Percentiles rank a stretch among this genome's conserved stretches.
These are phyloP conservation scores for Penicillium odoratum DNA, from an alignment of 495 filamentous ascomycete genomes.

Conservation along the genomic window DNA sequence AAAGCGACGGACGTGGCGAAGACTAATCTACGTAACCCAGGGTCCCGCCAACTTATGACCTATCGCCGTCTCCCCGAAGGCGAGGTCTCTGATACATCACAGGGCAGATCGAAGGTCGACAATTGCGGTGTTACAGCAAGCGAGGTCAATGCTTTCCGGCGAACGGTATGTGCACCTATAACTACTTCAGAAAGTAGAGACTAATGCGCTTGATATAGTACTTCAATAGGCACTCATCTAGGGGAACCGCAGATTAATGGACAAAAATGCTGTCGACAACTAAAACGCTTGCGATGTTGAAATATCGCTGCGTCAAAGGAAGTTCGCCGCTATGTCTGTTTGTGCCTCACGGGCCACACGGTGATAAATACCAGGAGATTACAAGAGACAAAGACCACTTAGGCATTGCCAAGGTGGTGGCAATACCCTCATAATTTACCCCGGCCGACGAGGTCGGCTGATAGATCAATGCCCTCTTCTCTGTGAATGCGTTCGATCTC, in stretches of 20 bases:
- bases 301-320: neutral
- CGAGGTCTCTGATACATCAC: slow-evolving; percentile 48
- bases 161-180: slow-evolving; percentile 38
- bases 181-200: neutral
- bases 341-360: neutral
- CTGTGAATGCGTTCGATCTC: slow-evolving; percentile 50
- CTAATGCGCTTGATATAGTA: neutral
- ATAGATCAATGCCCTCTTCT: slow-evolving; percentile 46
- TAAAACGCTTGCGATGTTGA: neutral
- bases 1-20: neutral
- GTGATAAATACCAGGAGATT: neutral
- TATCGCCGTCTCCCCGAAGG: slow-evolving; percentile 71
- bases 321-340: neutral
- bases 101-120: slow-evolving; percentile 39
- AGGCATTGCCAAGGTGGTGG: neutral
- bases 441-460: slow-evolving; percentile 16
- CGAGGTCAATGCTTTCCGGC: slow-evolving; percentile 80
- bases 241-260: neutral
- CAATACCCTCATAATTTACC: slow-evolving; percentile 28
- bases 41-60: slow-evolving; percentile 84
- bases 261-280: neutral
- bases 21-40: slow-evolving; percentile 34
- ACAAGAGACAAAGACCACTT: neutral
- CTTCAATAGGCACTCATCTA: neutral
- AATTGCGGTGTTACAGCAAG: slow-evolving; percentile 55